These are phyloP conservation scores for Leersia perrieri DNA, from an alignment of 176 grass and related monocot species.

Conservation along the genomic window DNA sequence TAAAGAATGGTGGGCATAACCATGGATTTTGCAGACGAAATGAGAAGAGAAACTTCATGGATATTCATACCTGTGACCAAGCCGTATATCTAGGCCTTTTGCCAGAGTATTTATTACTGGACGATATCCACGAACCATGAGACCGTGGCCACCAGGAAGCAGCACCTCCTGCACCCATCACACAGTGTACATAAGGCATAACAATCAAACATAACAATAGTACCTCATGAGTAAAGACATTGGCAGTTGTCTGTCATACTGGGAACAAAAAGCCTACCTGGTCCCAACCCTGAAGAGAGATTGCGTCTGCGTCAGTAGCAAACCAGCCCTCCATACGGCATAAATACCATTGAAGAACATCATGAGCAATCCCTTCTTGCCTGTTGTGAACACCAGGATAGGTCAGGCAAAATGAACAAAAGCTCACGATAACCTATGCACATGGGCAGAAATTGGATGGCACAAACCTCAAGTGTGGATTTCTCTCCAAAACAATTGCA, in stretches of 20 bases:
- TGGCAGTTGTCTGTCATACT: not conserved
- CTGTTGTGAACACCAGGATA: slow-evolving; percentile 38
- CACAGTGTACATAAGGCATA: slow-evolving; percentile 15
- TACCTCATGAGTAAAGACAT: slow-evolving; percentile 2
- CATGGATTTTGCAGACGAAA: not conserved
- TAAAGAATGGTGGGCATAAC: slow-evolving; percentile 10
- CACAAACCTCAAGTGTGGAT: slow-evolving; percentile 72
- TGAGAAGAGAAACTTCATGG: not conserved
- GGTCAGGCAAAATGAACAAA: slow-evolving; percentile 8
- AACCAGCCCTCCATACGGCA: slow-evolving; percentile 99
- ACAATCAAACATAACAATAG: not conserved
- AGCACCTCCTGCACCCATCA: slow-evolving; percentile 73
- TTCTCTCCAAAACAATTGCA: slow-evolving; percentile 67
- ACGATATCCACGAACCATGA: slow-evolving; percentile 97
- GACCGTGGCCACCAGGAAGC: slow-evolving; percentile 95
- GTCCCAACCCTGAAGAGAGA: slow-evolving; percentile 88
- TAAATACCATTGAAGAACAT: slow-evolving; percentile 96
- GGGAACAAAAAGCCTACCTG: slow-evolving; percentile 32
- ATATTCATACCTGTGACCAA: slow-evolving; percentile 61
- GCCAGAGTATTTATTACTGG: slow-evolving; percentile 95
- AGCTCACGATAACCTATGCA: not conserved
- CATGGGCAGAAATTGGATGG: slow-evolving; percentile 9
- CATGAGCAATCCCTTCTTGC: slow-evolving; percentile 85
- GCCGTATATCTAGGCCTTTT: slow-evolving; percentile 90
- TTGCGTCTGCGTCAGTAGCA: slow-evolving; percentile 87